These are phyloP conservation scores for Obelidium mucronatum DNA, from an alignment of 192 early-diverging fungal genomes.

Conservation along the genomic window DNA sequence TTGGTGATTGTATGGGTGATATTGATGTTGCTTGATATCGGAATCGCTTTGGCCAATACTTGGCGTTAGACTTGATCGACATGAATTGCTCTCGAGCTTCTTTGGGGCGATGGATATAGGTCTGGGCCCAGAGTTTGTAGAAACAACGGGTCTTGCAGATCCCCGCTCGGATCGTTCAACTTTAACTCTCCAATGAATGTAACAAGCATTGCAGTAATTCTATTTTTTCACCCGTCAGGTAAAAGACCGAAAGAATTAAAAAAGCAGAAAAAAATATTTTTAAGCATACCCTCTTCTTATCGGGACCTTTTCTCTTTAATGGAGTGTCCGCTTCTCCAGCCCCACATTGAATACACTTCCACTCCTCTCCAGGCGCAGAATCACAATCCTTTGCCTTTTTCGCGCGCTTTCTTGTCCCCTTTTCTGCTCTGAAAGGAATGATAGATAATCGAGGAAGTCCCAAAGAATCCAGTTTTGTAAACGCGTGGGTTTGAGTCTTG, in stretches of 20 bases:
- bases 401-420: neutral
- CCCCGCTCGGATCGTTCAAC: slow-evolving; percentile 43
- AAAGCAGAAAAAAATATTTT: neutral
- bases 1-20: neutral
- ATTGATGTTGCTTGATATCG: too few species aligned
- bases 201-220: slow-evolving; percentile 48
- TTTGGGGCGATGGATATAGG: neutral
- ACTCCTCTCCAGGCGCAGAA: slow-evolving; percentile 23
- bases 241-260: neutral
- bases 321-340: slow-evolving; percentile 39
- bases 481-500: neutral
- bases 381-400: slow-evolving; percentile 14
- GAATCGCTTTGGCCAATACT: neutral
- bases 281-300: slow-evolving; percentile 41
- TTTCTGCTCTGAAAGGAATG: neutral
- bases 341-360: slow-evolving; percentile 44
- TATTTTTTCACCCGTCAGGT: neutral
- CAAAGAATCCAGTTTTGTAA: neutral
- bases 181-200: slow-evolving; percentile 44
- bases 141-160: slow-evolving; percentile 38
- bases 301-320: slow-evolving; percentile 42
- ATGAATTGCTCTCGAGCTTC: neutral
- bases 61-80: neutral
- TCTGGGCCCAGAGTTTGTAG: neutral
- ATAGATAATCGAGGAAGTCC: neutral